These are phyloP conservation scores for Teunomyces cretensis DNA, from an alignment of 805 yeast genomes.

Conservation along the genomic window DNA sequence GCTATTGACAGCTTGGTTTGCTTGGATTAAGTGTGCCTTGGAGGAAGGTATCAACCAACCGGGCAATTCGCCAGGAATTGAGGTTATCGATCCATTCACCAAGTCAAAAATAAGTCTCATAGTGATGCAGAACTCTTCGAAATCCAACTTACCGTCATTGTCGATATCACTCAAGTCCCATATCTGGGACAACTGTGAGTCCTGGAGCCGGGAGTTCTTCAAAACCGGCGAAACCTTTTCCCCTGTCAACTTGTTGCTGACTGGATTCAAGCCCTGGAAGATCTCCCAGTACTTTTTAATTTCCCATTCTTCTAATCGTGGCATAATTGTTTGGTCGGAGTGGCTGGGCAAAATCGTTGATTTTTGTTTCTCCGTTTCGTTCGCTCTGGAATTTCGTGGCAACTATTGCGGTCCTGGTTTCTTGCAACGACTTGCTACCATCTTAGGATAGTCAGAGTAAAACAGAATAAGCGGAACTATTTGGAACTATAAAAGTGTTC, in stretches of 20 bases:
- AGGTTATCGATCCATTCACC: slow-evolving; percentile 63
- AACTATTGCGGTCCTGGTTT: slow-evolving; percentile 2
- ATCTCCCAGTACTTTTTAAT: slow-evolving; percentile 98
- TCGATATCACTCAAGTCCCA: slow-evolving; percentile 96
- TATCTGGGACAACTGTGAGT: slow-evolving; percentile 72
- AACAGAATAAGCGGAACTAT: too few species aligned
- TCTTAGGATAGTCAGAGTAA: too few species aligned
- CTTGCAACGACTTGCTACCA: too few species aligned
- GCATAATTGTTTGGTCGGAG: slow-evolving; percentile 31
- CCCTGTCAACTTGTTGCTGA: slow-evolving; percentile 74
- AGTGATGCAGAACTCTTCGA: slow-evolving; percentile 96
- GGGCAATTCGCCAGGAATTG: slow-evolving; percentile 75
- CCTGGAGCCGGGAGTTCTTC: slow-evolving; percentile 82
- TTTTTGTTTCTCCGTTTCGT: slow-evolving; percentile 2
- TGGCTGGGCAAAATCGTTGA: background rate
- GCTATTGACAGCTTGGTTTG: slow-evolving; percentile 62
- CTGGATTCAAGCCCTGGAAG: slow-evolving; percentile 85
- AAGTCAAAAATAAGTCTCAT: slow-evolving; percentile 93
- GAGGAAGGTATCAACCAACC: slow-evolving; percentile 91
- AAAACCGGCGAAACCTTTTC: slow-evolving; percentile 83
- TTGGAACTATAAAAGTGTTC: too few species aligned
- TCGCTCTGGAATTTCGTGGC: background rate
- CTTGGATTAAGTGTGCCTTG: slow-evolving; percentile 81
- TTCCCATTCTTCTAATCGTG: slow-evolving; percentile 90
- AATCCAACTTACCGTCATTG: slow-evolving; percentile 86